Evolutionary conservation across 2,329 filamentous ascomycete species (phyloP).

Genomic region (Metarhizium rileyi): DNA sequence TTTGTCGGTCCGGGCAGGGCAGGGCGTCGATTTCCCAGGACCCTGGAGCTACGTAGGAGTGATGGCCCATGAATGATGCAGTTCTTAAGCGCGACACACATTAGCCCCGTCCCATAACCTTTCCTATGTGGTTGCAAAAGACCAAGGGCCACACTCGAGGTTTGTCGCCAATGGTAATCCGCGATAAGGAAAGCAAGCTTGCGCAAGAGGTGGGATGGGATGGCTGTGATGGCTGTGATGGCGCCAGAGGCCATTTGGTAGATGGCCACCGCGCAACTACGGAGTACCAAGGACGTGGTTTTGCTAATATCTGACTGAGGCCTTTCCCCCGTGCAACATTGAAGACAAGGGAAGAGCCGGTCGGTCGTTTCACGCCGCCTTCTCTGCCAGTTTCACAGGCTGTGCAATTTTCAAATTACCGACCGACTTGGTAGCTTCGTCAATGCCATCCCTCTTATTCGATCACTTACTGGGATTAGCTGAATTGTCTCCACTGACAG

Average conservation of each 20-base stretch:
- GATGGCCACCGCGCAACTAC: too few relatives aligned
- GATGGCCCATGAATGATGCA: too few relatives aligned
- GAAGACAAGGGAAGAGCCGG: neutral
- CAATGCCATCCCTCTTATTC: neutral
- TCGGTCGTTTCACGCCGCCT: neutral
- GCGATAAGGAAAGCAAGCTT: conserved; percentile 2
- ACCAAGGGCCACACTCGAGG: neutral
- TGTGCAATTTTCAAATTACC: neutral
- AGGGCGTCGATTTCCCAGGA: too few relatives aligned
- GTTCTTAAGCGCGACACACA: too few relatives aligned
- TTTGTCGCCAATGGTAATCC: conserved; percentile 1
- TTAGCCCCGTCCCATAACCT: neutral
- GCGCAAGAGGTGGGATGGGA: neutral
- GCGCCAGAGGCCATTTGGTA: too few relatives aligned
- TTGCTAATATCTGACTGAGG: too few relatives aligned
- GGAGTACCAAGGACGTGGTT: too few relatives aligned
- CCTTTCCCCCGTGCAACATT: neutral
- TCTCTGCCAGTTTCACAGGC: neutral
- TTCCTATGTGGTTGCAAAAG: neutral
- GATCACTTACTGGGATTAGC: conserved; percentile 2
- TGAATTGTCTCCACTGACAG: conserved; percentile 3
- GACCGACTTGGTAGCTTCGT: neutral
- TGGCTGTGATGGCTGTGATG: too few relatives aligned
- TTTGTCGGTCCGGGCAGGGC: too few relatives aligned
- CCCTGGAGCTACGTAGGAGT: too few relatives aligned